Conservation (phyloP, 306 rosid genomes). For the Rubus parviflorus region DNA sequence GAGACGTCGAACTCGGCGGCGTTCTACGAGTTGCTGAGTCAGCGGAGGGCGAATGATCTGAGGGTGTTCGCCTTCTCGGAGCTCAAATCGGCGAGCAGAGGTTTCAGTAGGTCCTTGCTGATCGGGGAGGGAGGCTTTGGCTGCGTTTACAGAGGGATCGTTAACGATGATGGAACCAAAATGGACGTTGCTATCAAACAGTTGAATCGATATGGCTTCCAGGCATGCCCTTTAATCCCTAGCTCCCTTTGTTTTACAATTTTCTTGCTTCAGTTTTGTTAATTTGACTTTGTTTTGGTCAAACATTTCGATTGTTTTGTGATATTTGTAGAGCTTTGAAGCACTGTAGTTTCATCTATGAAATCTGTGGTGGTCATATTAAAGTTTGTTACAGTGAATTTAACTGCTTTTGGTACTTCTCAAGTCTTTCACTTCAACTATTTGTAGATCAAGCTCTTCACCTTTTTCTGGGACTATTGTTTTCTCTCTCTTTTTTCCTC, state of each 20-base stretch:
- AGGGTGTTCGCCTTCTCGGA: conserved; percentile 68
- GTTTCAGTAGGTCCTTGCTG: conserved; percentile 64
- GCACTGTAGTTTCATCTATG: no score
- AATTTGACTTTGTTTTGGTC: neutral
- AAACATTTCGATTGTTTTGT: no score
- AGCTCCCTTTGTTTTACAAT: neutral
- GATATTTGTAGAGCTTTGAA: no score
- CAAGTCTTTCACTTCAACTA: neutral
- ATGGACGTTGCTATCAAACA: conserved; percentile 86
- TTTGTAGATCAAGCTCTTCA: neutral
- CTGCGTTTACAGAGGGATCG: conserved; percentile 66
- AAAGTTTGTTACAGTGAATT: no score
- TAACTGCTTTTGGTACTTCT: neutral
- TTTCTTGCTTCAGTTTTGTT: neutral
- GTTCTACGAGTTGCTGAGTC: conserved; percentile 57
- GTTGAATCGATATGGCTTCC: conserved; percentile 85
- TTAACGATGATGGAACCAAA: conserved; percentile 25
- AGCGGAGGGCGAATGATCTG: conserved; percentile 71
- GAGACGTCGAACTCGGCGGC: conserved; percentile 60
- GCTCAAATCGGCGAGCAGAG: conserved; percentile 74
- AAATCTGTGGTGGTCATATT: no score
- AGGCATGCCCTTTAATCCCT: conserved; percentile 54
- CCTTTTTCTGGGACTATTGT: neutral
- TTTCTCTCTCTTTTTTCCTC: neutral
- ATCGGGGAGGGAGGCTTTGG: conserved; percentile 98